These are phyloP conservation scores for Uronychia binucleata DNA, from an alignment of 73 alveolate genomes.

Conservation along the genomic window DNA sequence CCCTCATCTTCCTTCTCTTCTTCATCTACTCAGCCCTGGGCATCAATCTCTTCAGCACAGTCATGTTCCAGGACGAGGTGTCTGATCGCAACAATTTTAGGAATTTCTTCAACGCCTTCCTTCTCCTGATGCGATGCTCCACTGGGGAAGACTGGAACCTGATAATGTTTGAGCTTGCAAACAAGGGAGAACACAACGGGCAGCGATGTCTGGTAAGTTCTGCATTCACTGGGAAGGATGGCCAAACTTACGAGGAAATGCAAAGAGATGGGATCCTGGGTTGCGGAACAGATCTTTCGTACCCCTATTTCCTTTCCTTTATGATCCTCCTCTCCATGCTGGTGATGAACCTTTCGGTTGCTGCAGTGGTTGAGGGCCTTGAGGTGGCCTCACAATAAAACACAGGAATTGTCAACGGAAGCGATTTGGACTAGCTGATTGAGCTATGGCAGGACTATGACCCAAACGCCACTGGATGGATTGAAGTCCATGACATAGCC, in stretches of 20 bases:
- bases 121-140: constrained; percentile 7
- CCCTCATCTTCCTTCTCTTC: constrained; percentile 18
- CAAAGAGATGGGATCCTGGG: background rate
- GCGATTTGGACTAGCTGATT: background rate
- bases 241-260: background rate
- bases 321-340: background rate
- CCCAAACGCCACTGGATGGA: constrained; percentile 18
- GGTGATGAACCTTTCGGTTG: constrained; percentile 20
- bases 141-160: constrained; percentile 36
- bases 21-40: constrained; percentile 58
- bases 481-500: background rate
- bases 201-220: background rate
- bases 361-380: constrained; percentile 23
- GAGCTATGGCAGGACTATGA: constrained; percentile 13
- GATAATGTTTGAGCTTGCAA: constrained; percentile 2
- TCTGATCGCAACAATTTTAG: background rate
- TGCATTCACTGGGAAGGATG: constrained; percentile 12
- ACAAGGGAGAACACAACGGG: background rate
- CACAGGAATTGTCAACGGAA: background rate
- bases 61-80: background rate
- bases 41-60: constrained; percentile 40
- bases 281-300: constrained; percentile 5
- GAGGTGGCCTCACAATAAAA: background rate
- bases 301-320: constrained; percentile 1
- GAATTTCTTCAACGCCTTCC: background rate